A percentile compares a stretch with the other conserved stretches of the same genome.
Conservation (phyloP, 257 asterid genomes). For the Perilla frutescens region DNA sequence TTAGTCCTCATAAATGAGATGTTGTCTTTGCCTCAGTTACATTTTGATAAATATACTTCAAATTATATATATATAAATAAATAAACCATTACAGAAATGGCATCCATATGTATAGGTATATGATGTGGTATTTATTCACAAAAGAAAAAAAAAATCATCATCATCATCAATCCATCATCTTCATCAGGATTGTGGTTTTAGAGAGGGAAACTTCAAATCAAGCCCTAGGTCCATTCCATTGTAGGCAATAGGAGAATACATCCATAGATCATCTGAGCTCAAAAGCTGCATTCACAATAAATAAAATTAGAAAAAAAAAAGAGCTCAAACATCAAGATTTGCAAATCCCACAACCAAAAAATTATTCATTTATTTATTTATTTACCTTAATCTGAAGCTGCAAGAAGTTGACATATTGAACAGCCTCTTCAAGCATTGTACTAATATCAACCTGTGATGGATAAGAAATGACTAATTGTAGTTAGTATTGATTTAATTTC, state of each 20-base stretch:
- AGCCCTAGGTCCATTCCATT: constrained; percentile 69
- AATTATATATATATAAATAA: neutral
- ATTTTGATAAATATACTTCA: neutral
- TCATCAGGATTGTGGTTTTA: constrained; percentile 40
- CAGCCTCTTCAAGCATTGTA: constrained; percentile 72
- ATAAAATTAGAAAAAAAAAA: neutral
- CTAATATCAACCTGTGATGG: constrained; percentile 55
- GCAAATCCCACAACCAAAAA: constrained; percentile 3
- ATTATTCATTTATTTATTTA: neutral
- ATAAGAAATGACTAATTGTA: neutral
- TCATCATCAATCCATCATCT: neutral
- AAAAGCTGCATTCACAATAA: constrained; percentile 46
- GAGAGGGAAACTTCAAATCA: constrained; percentile 41
- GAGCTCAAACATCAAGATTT: neutral
- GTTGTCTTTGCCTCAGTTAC: constrained; percentile 9
- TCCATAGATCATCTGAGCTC: constrained; percentile 79
- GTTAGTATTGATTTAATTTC: constrained; percentile 7
- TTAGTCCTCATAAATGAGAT: constrained; percentile 31
- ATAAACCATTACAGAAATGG: constrained; percentile 4
- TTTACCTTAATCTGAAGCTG: constrained; percentile 65
- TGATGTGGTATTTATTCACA: constrained; percentile 26
- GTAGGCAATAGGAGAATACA: constrained; percentile 74
- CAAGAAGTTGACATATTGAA: constrained; percentile 55
- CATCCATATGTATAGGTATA: neutral
- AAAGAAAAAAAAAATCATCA: neutral